These are phyloP conservation scores for Coemansia sp. DNA, from an alignment of 192 early-diverging fungal species.

Conservation along the genomic window DNA sequence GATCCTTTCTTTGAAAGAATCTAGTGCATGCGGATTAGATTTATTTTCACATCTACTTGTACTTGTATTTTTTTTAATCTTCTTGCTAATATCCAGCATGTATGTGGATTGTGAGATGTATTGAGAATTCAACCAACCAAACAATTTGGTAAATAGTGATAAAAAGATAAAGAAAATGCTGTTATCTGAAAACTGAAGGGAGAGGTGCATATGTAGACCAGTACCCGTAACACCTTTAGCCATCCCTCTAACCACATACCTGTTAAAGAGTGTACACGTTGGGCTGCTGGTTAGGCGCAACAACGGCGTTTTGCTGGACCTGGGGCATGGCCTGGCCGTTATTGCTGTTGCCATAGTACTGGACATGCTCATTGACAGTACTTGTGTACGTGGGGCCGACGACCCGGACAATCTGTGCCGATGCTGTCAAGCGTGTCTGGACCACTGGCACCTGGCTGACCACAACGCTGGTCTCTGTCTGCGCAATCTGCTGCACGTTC, in stretches of 20 bases:
- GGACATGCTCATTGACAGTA: conserved; percentile 11
- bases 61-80: not conserved
- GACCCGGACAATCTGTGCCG: conserved; percentile 11
- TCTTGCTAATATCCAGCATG: no score
- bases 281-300: not conserved
- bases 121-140: no score
- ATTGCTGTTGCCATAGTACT: not conserved
- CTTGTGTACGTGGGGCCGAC: conserved; percentile 24
- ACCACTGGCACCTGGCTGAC: conserved; percentile 9
- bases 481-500: not conserved
- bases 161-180: no score
- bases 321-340: not conserved
- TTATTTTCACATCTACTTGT: not conserved
- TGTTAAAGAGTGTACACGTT: not conserved
- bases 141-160: no score
- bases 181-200: not conserved
- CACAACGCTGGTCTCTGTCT: not conserved
- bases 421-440: conserved; percentile 15
- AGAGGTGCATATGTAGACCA: not conserved
- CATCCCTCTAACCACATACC: no score
- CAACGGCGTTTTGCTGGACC: not conserved
- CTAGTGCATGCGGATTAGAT: not conserved
- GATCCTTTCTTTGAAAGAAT: no score
- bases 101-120: no score
- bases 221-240: not conserved